phyloP scores from a whole-genome alignment of 1,139 yeast species.

The Nakaseomyces delphensis region DNA sequence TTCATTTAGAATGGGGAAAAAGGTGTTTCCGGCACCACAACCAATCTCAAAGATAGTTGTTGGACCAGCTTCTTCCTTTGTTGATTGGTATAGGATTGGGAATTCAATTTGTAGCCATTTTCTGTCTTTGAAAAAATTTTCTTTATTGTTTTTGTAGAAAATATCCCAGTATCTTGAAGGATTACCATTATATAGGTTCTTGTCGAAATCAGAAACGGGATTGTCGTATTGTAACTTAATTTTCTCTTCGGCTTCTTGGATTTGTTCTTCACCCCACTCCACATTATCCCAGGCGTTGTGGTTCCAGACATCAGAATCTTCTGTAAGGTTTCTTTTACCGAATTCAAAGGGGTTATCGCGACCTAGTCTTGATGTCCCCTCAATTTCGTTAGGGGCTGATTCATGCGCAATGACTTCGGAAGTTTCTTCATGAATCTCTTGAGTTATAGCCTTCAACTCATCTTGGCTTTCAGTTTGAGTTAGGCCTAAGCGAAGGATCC shows the following conservation, averaged over 20 bases:
- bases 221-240: slow-evolving; percentile 65
- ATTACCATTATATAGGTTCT: slow-evolving; percentile 62
- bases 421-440: slow-evolving; percentile 23
- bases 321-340: slow-evolving; percentile 71
- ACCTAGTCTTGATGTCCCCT: slow-evolving; percentile 45
- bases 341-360: slow-evolving; percentile 86
- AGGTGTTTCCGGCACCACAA: slow-evolving; percentile 97
- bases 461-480: slow-evolving; percentile 18
- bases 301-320: slow-evolving; percentile 75
- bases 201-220: slow-evolving; percentile 84
- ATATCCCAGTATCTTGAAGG: slow-evolving; percentile 96
- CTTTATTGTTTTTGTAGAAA: slow-evolving; percentile 81
- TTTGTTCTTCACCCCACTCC: slow-evolving; percentile 93
- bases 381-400: slow-evolving; percentile 7
- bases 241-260: slow-evolving; percentile 62
- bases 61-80: slow-evolving; percentile 60
- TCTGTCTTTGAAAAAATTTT: slow-evolving; percentile 90
- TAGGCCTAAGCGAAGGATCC: slow-evolving; percentile 28
- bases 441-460: slow-evolving; percentile 18
- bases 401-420: slow-evolving; percentile 22
- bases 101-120: slow-evolving; percentile 95
- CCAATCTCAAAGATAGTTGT: slow-evolving; percentile 83
- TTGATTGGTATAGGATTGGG: slow-evolving; percentile 73
- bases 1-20: slow-evolving; percentile 77
- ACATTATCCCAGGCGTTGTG: slow-evolving; percentile 98